Conservation (phyloP, 1,139 yeast species). For the Nakaseomyces glabratus region DNA sequence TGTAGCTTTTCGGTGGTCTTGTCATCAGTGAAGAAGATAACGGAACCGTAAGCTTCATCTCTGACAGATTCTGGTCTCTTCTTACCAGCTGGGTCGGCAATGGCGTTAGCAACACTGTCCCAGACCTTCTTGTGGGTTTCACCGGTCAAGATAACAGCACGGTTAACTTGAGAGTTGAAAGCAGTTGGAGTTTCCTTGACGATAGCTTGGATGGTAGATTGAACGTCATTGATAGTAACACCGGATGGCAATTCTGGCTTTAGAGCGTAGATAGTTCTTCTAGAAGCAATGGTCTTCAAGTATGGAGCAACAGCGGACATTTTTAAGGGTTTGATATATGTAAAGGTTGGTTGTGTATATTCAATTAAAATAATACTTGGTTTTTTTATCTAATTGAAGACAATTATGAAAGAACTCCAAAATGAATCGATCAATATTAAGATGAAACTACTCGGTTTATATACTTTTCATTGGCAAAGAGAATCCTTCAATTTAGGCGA, state of each 20-base stretch:
- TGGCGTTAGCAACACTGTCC: conserved; percentile 32
- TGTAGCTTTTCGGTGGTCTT: conserved; percentile 33
- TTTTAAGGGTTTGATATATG: too few relatives aligned
- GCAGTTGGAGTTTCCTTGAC: conserved; percentile 38
- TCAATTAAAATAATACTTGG: too few relatives aligned
- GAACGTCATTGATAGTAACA: conserved; percentile 32
- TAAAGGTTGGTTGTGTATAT: too few relatives aligned
- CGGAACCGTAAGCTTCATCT: conserved; percentile 40
- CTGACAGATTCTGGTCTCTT: conserved; percentile 35
- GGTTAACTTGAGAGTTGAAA: conserved; percentile 40
- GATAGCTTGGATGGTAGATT: conserved; percentile 31
- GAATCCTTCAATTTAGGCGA: too few relatives aligned
- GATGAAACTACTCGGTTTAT: too few relatives aligned
- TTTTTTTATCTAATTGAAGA: too few relatives aligned
- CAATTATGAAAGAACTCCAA: too few relatives aligned
- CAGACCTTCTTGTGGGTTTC: conserved; percentile 37
- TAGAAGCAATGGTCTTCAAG: conserved; percentile 29
- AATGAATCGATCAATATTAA: too few relatives aligned
- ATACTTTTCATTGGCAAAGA: too few relatives aligned
- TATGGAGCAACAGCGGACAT: conserved; percentile 23
- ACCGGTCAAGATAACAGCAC: conserved; percentile 37
- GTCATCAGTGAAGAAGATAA: conserved; percentile 39
- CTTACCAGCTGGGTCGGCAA: conserved; percentile 32
- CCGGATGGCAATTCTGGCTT: conserved; percentile 34
- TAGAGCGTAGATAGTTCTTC: conserved; percentile 36